phyloP scores from a whole-genome alignment of 306 rosid species.

The Alnus glutinosa region DNA sequence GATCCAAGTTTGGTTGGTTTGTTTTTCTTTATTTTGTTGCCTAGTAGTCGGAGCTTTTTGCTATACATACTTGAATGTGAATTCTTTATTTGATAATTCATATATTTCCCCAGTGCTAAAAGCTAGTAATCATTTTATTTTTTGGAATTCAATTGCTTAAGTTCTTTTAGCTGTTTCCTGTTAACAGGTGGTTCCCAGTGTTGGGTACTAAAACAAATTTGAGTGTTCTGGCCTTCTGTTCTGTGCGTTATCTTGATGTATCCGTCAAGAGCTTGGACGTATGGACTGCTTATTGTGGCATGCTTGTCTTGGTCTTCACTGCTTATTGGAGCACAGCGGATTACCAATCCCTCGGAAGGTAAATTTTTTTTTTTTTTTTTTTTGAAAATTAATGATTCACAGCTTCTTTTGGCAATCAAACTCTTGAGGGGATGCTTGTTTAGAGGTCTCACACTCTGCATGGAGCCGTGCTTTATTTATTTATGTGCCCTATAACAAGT shows the following conservation, averaged over 20 bases:
- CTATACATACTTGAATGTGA: no score
- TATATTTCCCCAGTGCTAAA: background rate
- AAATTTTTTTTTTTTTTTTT: slow-evolving; percentile 2
- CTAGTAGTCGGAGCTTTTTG: background rate
- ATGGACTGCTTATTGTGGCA: slow-evolving; percentile 35
- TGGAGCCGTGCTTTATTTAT: background rate
- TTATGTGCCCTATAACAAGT: background rate
- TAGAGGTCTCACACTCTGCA: background rate
- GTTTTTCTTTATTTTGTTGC: slow-evolving; percentile 13
- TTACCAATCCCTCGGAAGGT: slow-evolving; percentile 67
- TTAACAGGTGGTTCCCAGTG: slow-evolving; percentile 31
- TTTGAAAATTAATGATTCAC: slow-evolving; percentile 11
- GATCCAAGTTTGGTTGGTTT: background rate
- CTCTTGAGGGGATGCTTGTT: slow-evolving; percentile 2
- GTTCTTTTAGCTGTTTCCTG: slow-evolving; percentile 15
- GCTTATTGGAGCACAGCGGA: slow-evolving; percentile 40
- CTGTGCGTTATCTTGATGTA: slow-evolving; percentile 40
- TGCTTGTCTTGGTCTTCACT: slow-evolving; percentile 54
- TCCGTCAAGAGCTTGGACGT: slow-evolving; percentile 46
- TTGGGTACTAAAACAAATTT: slow-evolving; percentile 29
- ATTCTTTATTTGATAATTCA: background rate
- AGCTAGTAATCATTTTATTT: background rate
- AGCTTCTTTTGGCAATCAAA: slow-evolving; percentile 14
- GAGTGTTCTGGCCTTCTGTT: slow-evolving; percentile 16
- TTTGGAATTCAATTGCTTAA: background rate